These are phyloP conservation scores for Suillus sp. DNA, from an alignment of 768 basidiomycete species.

Conservation along the genomic window DNA sequence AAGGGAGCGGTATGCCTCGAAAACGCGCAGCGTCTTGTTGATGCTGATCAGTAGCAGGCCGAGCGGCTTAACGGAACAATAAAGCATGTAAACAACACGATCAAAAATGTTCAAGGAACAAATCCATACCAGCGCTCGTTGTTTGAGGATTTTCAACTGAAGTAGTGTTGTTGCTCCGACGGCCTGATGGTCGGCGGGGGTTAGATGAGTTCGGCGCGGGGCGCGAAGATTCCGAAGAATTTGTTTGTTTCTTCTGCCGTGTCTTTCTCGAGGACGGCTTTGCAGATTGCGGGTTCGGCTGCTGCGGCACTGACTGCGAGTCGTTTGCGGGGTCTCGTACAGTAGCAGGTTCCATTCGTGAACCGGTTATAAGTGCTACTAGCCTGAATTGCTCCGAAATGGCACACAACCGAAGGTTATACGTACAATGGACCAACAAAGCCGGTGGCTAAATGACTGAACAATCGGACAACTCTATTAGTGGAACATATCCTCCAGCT, in stretches of 20 bases:
- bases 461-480: neutral
- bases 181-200: conserved; percentile 30
- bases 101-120: conserved; percentile 1
- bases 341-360: conserved; percentile 49
- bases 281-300: conserved; percentile 41
- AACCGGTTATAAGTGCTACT: conserved; percentile 26
- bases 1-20: conserved; percentile 48
- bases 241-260: conserved; percentile 55
- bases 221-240: conserved; percentile 24
- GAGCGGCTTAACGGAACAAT: conserved; percentile 22
- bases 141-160: conserved; percentile 22
- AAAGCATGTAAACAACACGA: conserved; percentile 8
- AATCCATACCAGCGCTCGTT: conserved; percentile 19
- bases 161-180: conserved; percentile 27
- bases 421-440: neutral
- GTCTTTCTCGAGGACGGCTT: conserved; percentile 45
- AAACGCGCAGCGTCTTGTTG: conserved; percentile 32
- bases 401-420: neutral
- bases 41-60: conserved; percentile 19
- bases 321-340: conserved; percentile 47
- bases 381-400: conserved; percentile 30
- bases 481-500: neutral
- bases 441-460: neutral
- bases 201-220: conserved; percentile 24
- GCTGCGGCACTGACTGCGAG: conserved; percentile 35